Conservation (phyloP, 228 moss, liverwort and hornwort genomes). For the Sphagnum fallax region DNA sequence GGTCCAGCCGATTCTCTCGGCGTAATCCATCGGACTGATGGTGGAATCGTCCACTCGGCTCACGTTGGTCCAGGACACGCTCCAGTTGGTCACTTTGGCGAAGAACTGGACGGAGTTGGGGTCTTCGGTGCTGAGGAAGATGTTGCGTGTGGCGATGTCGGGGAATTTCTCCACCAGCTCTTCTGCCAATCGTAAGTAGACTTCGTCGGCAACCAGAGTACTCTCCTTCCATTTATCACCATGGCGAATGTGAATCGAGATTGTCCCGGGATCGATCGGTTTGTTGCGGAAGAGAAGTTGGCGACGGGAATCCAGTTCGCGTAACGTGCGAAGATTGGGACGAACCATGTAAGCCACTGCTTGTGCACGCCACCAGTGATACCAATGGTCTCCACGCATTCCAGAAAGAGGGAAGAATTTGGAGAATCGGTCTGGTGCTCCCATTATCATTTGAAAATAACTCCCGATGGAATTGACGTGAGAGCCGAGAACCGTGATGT, state of each 20-base stretch:
- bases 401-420: conserved; percentile 11
- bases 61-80: conserved; percentile 15
- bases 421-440: conserved; percentile 2
- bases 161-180: conserved; percentile 1
- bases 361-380: conserved; percentile 45
- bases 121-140: conserved; percentile 34
- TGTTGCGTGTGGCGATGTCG: conserved; percentile 1
- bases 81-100: conserved; percentile 11
- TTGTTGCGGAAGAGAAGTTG: background rate
- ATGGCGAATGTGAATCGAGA: conserved; percentile 24
- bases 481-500: conserved; percentile 2
- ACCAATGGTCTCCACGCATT: background rate
- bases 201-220: conserved; percentile 9
- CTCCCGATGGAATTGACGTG: conserved; percentile 4
- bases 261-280: conserved; percentile 8
- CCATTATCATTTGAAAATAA: background rate
- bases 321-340: conserved; percentile 11
- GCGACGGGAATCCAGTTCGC: conserved; percentile 15
- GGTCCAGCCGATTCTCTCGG: conserved; percentile 5
- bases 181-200: conserved; percentile 9
- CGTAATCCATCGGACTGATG: conserved; percentile 5
- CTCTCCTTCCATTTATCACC: conserved; percentile 29
- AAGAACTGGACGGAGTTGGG: conserved; percentile 10
- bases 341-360: conserved; percentile 28
- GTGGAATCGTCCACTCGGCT: background rate